These are phyloP conservation scores for Penicillium manginii DNA, from an alignment of 495 filamentous ascomycete genomes.

Conservation along the genomic window DNA sequence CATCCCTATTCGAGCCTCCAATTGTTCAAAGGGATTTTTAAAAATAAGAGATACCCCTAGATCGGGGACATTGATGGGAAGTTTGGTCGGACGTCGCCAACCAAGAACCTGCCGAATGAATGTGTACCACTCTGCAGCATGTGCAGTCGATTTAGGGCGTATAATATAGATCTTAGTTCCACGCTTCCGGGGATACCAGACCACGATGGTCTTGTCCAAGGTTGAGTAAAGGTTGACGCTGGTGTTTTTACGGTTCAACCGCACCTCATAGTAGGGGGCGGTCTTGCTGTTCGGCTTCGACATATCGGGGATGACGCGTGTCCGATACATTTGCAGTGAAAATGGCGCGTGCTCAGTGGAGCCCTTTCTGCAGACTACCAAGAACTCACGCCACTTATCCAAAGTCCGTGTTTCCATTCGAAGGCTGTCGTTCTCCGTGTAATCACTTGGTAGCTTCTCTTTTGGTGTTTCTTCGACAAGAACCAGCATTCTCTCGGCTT, in stretches of 20 bases:
- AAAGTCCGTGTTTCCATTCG: conserved; percentile 61
- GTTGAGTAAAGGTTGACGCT: conserved; percentile 72
- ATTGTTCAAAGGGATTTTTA: conserved; percentile 62
- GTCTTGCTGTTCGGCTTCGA: conserved; percentile 55
- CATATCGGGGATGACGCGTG: conserved; percentile 66
- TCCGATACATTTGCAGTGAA: conserved; percentile 70
- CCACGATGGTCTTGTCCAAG: conserved; percentile 71
- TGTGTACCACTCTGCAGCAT: conserved; percentile 76
- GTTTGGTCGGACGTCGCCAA: conserved; percentile 56
- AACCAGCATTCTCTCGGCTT: conserved; percentile 77
- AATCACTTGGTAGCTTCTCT: conserved; percentile 60
- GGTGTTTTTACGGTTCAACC: conserved; percentile 55
- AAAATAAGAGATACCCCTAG: conserved; percentile 66
- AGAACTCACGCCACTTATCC: conserved; percentile 74
- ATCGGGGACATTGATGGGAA: conserved; percentile 72
- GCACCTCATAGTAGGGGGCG: conserved; percentile 59
- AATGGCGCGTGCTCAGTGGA: conserved; percentile 58
- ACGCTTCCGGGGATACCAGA: conserved; percentile 61
- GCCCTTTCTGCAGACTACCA: conserved; percentile 69
- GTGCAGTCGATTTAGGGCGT: conserved; percentile 65
- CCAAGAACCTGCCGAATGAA: conserved; percentile 67
- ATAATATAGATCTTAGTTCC: conserved; percentile 71
- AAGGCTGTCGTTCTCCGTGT: conserved; percentile 67
- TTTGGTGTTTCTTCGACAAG: conserved; percentile 62
- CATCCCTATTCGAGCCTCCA: conserved; percentile 48